Evolutionary conservation across 495 filamentous ascomycete species (phyloP).

Genomic region (Trichoderma erinaceum): DNA sequence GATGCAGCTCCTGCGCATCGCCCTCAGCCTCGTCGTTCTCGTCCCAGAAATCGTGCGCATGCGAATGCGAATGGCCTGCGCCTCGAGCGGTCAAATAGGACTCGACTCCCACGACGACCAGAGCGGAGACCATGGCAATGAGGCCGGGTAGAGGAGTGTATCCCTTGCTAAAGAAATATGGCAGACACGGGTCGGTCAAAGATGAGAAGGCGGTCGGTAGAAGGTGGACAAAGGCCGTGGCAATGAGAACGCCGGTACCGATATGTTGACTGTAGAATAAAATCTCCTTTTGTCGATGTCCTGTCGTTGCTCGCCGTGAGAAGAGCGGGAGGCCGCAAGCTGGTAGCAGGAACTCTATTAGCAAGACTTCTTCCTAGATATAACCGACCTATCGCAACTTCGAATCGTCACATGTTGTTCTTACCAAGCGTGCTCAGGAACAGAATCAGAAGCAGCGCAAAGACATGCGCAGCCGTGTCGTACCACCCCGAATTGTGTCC

Average conservation of each 20-base stretch:
- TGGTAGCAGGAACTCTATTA: conserved; percentile 21
- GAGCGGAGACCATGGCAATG: conserved; percentile 49
- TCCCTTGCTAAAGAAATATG: conserved; percentile 61
- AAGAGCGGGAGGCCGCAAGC: conserved; percentile 57
- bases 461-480: conserved; percentile 63
- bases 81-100: conserved; percentile 63
- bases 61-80: conserved; percentile 47
- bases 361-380: not conserved
- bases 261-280: conserved; percentile 78
- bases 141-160: conserved; percentile 71
- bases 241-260: conserved; percentile 79
- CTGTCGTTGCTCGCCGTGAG: conserved; percentile 42
- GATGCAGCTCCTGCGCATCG: conserved; percentile 26
- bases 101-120: conserved; percentile 68
- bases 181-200: conserved; percentile 73
- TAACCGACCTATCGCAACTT: too few species aligned
- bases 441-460: conserved; percentile 72
- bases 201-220: conserved; percentile 79
- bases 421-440: conserved; percentile 65
- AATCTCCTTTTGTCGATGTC: conserved; percentile 41
- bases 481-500: conserved; percentile 55
- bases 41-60: conserved; percentile 33
- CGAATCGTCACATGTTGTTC: conserved; percentile 33
- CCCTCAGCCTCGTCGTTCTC: conserved; percentile 32
- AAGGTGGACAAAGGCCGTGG: conserved; percentile 82